Base-by-base conservation (phyloP, 192 early-diverging fungal species). In the Coemansia sp. region DNA sequence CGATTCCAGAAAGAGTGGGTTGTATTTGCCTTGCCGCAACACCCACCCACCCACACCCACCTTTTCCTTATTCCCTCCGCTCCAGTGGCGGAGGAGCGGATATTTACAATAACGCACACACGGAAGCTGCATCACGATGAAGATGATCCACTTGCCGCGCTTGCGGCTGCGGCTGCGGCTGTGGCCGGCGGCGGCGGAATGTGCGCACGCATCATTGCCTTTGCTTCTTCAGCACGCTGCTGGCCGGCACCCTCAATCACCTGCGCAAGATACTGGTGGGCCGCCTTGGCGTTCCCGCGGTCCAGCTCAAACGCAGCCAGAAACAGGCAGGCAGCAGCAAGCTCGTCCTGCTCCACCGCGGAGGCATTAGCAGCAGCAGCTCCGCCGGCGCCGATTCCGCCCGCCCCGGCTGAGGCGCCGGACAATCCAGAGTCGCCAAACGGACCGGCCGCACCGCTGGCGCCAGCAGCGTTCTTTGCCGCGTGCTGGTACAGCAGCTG, bases 291-390 rank as follows among this genome's bases (percentile, higher is more conserved):
- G 45, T 78, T 71, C 22, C 69, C 66, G 5, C 76, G 81, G 25
- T 72, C 76, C 8, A 72, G 57, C 67, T 84, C 81, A 59, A 70
- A 78, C 13, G 63, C 39, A 0, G 81, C 81, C 64, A 84, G 16
- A 51, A 70, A 84, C 43, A 84, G 20, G 19, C 81, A 84, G 1
- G 82, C 82, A 4, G 67, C 68, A 1, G 74, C 72, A 46, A 79
- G 57, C 60, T 79, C 82, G 61, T 84, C 82, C 56, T 69, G 71
- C 40, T 72, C 72, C 19, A 67, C 70, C 5, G 43, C 43, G 20
- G 16, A 42, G 41, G 37, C 20, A 20, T 20, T 50, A 22, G 57
- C 11, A 2, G 32, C 32, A 1, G 32, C 32, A 32, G 32, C 32
- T 32, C 32, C 32, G 32, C 32, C 32, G 4, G 1, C 32, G 32